Evolutionary conservation across 768 basidiomycete species (phyloP).

Genomic region (Mycena venus): DNA sequence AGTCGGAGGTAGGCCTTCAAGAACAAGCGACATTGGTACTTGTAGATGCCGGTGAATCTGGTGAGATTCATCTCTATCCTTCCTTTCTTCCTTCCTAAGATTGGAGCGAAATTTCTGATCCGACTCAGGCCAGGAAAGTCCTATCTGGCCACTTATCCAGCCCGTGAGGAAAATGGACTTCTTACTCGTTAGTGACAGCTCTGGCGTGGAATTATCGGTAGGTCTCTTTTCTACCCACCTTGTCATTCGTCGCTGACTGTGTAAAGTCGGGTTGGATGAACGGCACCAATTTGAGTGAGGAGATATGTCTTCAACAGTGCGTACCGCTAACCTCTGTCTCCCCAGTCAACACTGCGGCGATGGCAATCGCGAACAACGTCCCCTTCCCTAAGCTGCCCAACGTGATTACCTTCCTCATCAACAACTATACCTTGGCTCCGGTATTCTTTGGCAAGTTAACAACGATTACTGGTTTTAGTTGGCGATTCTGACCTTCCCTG

Average conservation of each 20-base stretch:
- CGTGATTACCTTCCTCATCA: constrained; percentile 17
- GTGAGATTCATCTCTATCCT: constrained; percentile 3
- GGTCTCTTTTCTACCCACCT: background rate
- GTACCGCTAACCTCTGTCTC: background rate
- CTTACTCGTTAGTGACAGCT: constrained; percentile 18
- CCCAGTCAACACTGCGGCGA: constrained; percentile 20
- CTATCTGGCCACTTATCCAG: constrained; percentile 21
- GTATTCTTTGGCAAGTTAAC: constrained; percentile 6
- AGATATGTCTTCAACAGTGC: background rate
- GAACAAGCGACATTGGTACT: constrained; percentile 10
- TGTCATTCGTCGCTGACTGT: background rate
- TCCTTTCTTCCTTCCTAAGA: background rate
- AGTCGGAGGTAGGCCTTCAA: constrained; percentile 15
- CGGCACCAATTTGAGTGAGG: constrained; percentile 5
- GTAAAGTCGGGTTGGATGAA: constrained; percentile 20
- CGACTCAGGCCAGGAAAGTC: constrained; percentile 7
- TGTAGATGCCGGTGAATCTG: constrained; percentile 21
- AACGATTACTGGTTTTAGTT: background rate
- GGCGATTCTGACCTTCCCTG: background rate
- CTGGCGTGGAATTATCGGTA: constrained; percentile 10
- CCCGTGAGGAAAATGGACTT: constrained; percentile 18
- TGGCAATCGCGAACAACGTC: constrained; percentile 15
- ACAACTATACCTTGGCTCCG: constrained; percentile 15
- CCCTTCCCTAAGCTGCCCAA: constrained; percentile 19
- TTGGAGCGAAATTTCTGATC: background rate